Evolutionary conservation across 495 filamentous ascomycete genomes (phyloP).

Genomic region (Hyaloscypha bicolor): DNA sequence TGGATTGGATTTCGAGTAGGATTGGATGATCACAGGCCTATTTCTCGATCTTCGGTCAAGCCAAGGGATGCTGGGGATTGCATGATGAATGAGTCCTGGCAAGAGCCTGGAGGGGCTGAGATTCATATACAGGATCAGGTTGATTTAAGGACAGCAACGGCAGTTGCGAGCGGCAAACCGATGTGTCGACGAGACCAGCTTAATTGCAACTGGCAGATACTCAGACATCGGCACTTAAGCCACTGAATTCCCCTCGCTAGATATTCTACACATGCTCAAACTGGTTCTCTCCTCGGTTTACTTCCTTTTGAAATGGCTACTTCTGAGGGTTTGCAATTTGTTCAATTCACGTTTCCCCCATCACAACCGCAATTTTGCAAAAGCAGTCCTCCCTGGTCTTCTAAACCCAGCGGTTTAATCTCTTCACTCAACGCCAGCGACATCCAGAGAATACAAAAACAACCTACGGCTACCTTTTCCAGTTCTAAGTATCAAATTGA

Average conservation of each 20-base stretch:
- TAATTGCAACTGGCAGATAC: too few species aligned
- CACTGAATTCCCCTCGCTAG: too few species aligned
- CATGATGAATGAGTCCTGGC: conserved; percentile 8
- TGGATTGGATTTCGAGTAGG: conserved; percentile 28
- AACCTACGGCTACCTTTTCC: conserved; percentile 3
- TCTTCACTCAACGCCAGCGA: conserved; percentile 16
- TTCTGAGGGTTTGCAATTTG: conserved; percentile 22
- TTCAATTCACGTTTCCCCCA: conserved; percentile 21
- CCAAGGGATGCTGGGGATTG: conserved; percentile 26
- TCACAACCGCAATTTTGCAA: conserved; percentile 10
- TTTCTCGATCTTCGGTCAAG: conserved; percentile 30
- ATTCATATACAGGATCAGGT: too few species aligned
- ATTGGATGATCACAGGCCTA: conserved; percentile 29
- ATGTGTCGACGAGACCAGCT: too few species aligned
- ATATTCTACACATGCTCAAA: too few species aligned
- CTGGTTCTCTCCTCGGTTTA: too few species aligned
- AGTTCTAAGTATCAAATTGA: conserved; percentile 10
- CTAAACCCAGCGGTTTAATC: conserved; percentile 20
- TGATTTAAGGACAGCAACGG: too few species aligned
- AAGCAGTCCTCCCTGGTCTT: conserved; percentile 14
- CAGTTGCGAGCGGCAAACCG: too few species aligned
- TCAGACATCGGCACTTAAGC: too few species aligned
- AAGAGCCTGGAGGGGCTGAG: too few species aligned
- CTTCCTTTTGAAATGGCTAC: conserved; percentile 25
- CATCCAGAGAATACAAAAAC: conserved; percentile 23